Evolutionary conservation across 352 stramenopile genomes (phyloP).

Genomic region (Halophytophthora polymorphica): DNA sequence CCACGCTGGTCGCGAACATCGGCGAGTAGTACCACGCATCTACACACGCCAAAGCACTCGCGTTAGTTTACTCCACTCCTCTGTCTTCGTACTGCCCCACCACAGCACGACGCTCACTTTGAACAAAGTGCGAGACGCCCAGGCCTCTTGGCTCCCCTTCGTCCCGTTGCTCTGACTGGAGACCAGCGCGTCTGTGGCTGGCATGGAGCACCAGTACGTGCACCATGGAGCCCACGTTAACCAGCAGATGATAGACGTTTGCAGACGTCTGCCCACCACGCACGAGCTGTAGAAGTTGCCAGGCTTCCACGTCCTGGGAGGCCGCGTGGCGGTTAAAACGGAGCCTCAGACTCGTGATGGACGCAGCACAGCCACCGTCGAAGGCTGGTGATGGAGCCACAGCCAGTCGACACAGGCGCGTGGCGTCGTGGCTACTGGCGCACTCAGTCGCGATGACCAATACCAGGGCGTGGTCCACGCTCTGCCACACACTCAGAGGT

Average conservation of each 20-base stretch:
- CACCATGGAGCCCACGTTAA: constrained; percentile 44
- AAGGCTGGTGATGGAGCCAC: constrained; percentile 39
- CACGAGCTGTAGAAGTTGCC: constrained; percentile 43
- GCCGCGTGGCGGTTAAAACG: constrained; percentile 25
- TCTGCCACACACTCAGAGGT: constrained; percentile 60
- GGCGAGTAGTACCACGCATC: constrained; percentile 39
- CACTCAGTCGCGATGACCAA: constrained; percentile 32
- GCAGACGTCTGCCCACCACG: not conserved
- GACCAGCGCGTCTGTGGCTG: not conserved
- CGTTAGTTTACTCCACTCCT: not conserved
- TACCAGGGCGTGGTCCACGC: constrained; percentile 42
- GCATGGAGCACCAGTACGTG: constrained; percentile 32
- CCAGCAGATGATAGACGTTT: constrained; percentile 38
- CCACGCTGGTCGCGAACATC: constrained; percentile 38
- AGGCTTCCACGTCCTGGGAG: constrained; percentile 34
- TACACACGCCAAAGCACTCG: constrained; percentile 4
- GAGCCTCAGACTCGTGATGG: constrained; percentile 35
- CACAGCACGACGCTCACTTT: constrained; percentile 18
- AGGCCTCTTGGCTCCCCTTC: constrained; percentile 2
- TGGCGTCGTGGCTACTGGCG: constrained; percentile 19
- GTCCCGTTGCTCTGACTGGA: not conserved
- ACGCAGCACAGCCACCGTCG: constrained; percentile 3
- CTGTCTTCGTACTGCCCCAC: not conserved
- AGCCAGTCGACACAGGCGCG: constrained; percentile 32
- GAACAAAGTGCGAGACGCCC: constrained; percentile 22